These are phyloP conservation scores for Elongisporangium senticosum DNA, from an alignment of 352 stramenopile genomes.

Conservation along the genomic window DNA sequence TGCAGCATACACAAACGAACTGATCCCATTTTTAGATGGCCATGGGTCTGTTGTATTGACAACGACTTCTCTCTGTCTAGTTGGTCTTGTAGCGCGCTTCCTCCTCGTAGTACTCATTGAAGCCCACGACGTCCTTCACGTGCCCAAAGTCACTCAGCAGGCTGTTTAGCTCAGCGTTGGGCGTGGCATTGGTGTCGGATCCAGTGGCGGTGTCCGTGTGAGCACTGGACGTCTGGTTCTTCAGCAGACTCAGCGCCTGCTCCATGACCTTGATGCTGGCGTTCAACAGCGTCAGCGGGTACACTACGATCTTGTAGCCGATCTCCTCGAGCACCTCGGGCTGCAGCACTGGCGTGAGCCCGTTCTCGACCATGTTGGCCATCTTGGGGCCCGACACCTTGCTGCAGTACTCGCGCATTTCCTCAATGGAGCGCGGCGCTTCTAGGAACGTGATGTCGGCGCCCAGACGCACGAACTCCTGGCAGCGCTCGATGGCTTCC, in stretches of 20 bases:
- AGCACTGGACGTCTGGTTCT: conserved; percentile 28
- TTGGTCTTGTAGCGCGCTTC: conserved; percentile 48
- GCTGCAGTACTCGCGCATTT: conserved; percentile 91
- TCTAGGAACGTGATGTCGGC: conserved; percentile 96
- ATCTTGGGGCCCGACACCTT: conserved; percentile 90
- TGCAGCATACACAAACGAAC: too few relatives aligned
- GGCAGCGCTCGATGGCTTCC: conserved; percentile 89
- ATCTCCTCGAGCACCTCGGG: conserved; percentile 85
- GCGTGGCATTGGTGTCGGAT: conserved; percentile 20
- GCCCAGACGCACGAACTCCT: conserved; percentile 87
- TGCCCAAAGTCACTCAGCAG: conserved; percentile 88
- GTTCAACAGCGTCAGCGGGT: conserved; percentile 92
- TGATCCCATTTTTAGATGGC: too few relatives aligned
- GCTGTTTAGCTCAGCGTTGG: conserved; percentile 56
- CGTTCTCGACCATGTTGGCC: conserved; percentile 94
- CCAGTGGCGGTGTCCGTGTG: background rate
- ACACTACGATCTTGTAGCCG: conserved; percentile 91
- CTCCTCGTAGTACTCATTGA: conserved; percentile 89
- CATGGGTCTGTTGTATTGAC: background rate
- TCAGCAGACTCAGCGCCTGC: conserved; percentile 77
- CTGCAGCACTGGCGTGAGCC: conserved; percentile 89
- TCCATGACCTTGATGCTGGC: conserved; percentile 92
- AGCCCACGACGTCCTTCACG: conserved; percentile 91
- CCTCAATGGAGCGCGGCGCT: conserved; percentile 82
- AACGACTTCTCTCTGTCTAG: background rate